Evolutionary conservation across 148 eudicot genomes (phyloP).

Genomic region (Oxyria digyna): DNA sequence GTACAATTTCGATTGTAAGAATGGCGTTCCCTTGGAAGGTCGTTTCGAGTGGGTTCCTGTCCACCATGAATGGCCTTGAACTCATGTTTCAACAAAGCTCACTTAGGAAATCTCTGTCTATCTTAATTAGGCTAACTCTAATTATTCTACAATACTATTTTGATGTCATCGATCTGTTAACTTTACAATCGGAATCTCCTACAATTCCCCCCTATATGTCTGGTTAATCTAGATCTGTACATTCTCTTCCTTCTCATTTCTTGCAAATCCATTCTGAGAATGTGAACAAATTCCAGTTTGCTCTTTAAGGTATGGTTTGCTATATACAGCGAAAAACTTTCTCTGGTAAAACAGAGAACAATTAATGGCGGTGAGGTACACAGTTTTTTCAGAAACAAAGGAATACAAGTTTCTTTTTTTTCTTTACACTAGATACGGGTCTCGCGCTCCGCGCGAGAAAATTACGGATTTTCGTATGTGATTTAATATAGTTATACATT

Average conservation of each 20-base stretch:
- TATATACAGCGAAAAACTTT: too few relatives aligned
- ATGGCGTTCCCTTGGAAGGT: slow-evolving; percentile 62
- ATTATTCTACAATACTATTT: not conserved
- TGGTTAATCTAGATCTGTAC: not conserved
- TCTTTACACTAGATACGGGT: too few relatives aligned
- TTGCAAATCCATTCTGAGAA: too few relatives aligned
- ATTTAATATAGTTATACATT: too few relatives aligned
- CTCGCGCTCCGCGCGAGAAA: too few relatives aligned
- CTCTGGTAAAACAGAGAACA: too few relatives aligned
- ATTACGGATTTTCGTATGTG: too few relatives aligned
- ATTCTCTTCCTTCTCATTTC: not conserved
- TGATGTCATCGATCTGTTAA: not conserved
- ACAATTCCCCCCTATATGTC: not conserved
- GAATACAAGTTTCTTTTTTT: too few relatives aligned
- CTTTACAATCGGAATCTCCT: not conserved
- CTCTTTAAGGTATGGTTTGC: too few relatives aligned
- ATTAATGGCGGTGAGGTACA: too few relatives aligned
- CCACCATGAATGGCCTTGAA: slow-evolving; percentile 29
- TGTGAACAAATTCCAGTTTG: too few relatives aligned
- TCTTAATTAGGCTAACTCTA: not conserved
- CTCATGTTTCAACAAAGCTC: not conserved
- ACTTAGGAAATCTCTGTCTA: not conserved
- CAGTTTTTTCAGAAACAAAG: too few relatives aligned
- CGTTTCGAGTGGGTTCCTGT: slow-evolving; percentile 62
- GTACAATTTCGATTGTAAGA: slow-evolving; percentile 69